A percentile compares a stretch with the other conserved stretches of the same genome.
phyloP scores from a whole-genome alignment of 2,329 filamentous ascomycete genomes.

The Leptodontidium sp. region DNA sequence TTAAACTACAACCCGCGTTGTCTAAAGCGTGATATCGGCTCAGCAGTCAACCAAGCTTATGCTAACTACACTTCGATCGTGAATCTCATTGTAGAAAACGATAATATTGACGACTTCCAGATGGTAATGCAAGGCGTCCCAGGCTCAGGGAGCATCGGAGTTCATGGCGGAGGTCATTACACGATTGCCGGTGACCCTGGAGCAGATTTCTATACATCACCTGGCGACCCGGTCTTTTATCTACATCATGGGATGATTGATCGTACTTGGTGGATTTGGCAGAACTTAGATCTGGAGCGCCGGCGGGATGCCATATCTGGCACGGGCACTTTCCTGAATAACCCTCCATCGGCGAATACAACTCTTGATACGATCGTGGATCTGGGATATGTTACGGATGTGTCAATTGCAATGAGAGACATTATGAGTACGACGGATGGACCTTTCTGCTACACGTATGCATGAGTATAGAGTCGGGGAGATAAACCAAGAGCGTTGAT shows the following conservation, averaged over 20 bases:
- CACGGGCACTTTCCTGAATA: background rate
- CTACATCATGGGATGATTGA: slow-evolving; percentile 6
- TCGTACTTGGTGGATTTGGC: slow-evolving; percentile 1
- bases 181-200: slow-evolving; percentile 1
- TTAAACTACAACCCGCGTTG: too few relatives aligned
- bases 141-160: background rate
- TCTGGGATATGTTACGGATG: background rate
- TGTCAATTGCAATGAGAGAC: background rate
- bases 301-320: background rate
- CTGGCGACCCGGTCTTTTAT: background rate
- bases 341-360: background rate
- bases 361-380: background rate
- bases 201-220: background rate
- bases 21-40: too few relatives aligned
- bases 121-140: too few relatives aligned
- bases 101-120: too few relatives aligned
- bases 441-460: background rate
- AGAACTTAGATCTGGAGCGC: background rate
- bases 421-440: background rate
- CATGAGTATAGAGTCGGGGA: background rate
- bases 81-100: too few relatives aligned
- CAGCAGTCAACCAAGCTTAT: too few relatives aligned
- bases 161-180: slow-evolving; percentile 3
- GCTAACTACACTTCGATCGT: too few relatives aligned
- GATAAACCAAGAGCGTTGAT: too few relatives aligned